Evolutionary conservation across 768 basidiomycete genomes (phyloP).

Genomic region (Coprinellus micaceus): DNA sequence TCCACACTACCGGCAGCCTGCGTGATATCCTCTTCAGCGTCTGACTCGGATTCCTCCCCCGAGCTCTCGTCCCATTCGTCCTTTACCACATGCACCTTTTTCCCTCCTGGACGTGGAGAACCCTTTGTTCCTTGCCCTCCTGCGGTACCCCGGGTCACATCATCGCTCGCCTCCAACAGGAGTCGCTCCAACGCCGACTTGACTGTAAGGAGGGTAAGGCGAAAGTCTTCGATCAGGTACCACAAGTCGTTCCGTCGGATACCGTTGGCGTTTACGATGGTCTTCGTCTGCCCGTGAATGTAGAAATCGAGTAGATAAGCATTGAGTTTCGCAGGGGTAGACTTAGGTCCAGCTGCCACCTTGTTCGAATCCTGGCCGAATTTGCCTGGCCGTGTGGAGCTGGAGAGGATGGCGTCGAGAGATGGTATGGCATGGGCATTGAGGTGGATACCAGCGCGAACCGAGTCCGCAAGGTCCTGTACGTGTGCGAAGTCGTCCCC

Average conservation of each 20-base stretch:
- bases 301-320: conserved; percentile 70
- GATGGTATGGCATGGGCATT: conserved; percentile 62
- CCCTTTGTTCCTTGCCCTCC: conserved; percentile 1
- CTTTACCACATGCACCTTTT: too few relatives aligned
- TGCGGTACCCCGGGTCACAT: conserved; percentile 8
- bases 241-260: conserved; percentile 61
- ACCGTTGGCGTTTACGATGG: conserved; percentile 50
- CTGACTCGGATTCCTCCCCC: too few relatives aligned
- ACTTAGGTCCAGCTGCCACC: not conserved
- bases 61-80: too few relatives aligned
- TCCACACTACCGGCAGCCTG: too few relatives aligned
- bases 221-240: conserved; percentile 60
- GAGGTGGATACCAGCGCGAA: conserved; percentile 50
- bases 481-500: conserved; percentile 48
- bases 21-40: too few relatives aligned
- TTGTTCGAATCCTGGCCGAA: not conserved
- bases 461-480: conserved; percentile 48
- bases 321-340: conserved; percentile 38
- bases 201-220: conserved; percentile 46
- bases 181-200: conserved; percentile 48
- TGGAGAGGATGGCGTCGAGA: conserved; percentile 29
- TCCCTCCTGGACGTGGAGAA: not conserved
- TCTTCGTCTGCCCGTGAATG: conserved; percentile 53
- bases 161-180: conserved; percentile 21
- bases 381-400: not conserved